phyloP scores from a whole-genome alignment of 2,329 filamentous ascomycete species.

The Alternaria triticimaculans region DNA sequence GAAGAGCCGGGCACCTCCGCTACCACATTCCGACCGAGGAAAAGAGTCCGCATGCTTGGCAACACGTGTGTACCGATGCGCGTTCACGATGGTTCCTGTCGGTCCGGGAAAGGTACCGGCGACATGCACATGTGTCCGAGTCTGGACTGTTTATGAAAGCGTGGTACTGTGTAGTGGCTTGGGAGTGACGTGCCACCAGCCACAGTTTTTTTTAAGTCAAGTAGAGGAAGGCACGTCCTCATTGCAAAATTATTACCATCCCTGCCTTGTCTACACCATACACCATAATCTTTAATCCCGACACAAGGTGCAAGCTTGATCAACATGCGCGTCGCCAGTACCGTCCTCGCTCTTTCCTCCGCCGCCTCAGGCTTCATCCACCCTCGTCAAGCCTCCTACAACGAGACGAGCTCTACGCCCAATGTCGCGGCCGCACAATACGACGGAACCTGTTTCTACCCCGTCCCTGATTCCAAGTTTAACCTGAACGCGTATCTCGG shows the following conservation, averaged over 20 bases:
- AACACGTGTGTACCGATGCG: not conserved
- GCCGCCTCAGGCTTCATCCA: constrained; percentile 22
- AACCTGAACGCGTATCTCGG: constrained; percentile 35
- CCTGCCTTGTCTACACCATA: not conserved
- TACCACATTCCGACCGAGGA: constrained; percentile 12
- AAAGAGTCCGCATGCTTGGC: constrained; percentile 7
- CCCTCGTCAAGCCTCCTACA: constrained; percentile 14
- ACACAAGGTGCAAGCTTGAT: not conserved
- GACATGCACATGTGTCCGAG: constrained; percentile 4
- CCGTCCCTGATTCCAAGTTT: constrained; percentile 33
- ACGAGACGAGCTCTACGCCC: constrained; percentile 14
- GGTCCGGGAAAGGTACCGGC: constrained; percentile 18
- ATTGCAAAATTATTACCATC: not conserved
- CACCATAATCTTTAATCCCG: not conserved
- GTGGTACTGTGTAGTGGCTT: not conserved
- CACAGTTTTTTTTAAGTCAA: not conserved
- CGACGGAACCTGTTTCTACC: constrained; percentile 38
- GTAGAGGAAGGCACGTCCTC: not conserved
- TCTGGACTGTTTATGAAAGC: not conserved
- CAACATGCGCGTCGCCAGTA: constrained; percentile 27
- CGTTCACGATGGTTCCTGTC: not conserved
- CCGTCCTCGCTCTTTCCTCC: constrained; percentile 24
- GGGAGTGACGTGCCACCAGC: constrained; percentile 10
- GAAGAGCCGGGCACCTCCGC: constrained; percentile 7
- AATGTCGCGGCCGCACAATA: constrained; percentile 32